Evolutionary conservation across 768 basidiomycete genomes (phyloP), one percentile per base, ranked within the genome.

Genomic region (Sutorius australiensis): DNA sequence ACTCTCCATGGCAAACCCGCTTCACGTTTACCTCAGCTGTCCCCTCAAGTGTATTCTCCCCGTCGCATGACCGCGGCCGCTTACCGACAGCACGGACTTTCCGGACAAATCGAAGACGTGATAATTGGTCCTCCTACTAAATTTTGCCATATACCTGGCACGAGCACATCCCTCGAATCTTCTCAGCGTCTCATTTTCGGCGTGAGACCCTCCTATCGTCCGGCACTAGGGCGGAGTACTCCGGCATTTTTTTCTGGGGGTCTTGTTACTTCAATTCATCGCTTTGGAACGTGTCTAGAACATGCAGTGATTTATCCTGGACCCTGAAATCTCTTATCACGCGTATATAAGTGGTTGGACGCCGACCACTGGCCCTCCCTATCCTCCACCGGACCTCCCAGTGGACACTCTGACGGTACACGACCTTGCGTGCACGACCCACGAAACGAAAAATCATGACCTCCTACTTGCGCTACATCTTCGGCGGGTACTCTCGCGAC

Each of bases 381-480:
- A 55, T 57, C 41, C 44, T 50, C 55, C 32, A 58, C 28, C 24
- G 24, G 24, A 24, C 24, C 24, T 24, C 24, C 49, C 44, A 47
- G 53, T 56, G 51, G 54, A 45, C 43, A 53, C 44, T 51, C 54
- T 33, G 49, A 55, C 53, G 47, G 48, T 43, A 44, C 40, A 62
- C 62, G 56, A 61, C 61, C 45, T 37, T 36, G 45, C 39, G 12
- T 48, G 60, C 39, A 65, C 69, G 61, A 60, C 49, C 36, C 8
- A 32, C 44, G 17, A 30, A 28, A 64, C 58, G 51, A 53, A 46
- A 16, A 48, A 58, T 50, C 51, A 80, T 80, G 79, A 72, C 78
- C 46, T 75, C 80, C 32, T 77, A 78, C 69, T 61, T 81, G 53
- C 80, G 80, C 55, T 77, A 65, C 54, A 67, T 77, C 59, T 78